Evolutionary conservation across 768 basidiomycete species (phyloP), one percentile per base, ranked within the genome.

Genomic region (Coprinellus micaceus): DNA sequence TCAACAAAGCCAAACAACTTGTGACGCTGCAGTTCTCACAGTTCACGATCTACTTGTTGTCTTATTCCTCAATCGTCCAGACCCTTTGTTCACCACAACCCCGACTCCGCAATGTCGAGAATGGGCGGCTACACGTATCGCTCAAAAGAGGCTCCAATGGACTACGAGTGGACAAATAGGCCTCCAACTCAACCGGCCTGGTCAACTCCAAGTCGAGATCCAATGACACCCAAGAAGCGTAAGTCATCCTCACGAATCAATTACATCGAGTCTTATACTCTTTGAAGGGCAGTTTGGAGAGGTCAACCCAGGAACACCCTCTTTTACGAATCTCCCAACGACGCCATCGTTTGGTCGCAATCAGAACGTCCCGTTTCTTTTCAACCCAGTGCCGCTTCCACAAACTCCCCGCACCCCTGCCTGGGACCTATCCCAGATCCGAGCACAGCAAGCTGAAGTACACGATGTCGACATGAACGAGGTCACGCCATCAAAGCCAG

Each of bases 101-200:
- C n/a, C n/a, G n/a, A n/a, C n/a, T n/a, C n/a, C n/a, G n/a, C n/a
- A 28, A 64, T 64, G 63, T 56, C 60, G 54, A 53, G 58, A 53
- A 56, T 56, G 28, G 52, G n/a, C n/a, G n/a, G 57, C 43, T 62
- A 65, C 52, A 52, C 63, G 52, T 68, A 73, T 53, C 80, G 86
- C 63, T 88, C 86, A 12, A 89, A 76, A 48, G 91, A 92, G 66
- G 88, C 86, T 2, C 91, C 91, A 3, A 94, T 94, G 91, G 91
- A 94, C 70, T 94, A 85, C 70, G 84, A 92, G 67, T 92, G 86
- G 75, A 92, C 90, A 9, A 83, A 84, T 61, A 79, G 89, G 24
- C 79, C 82, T 53, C 67, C 70, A 36, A 71, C 77, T 54, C 82
- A 75, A 65, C 82, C 85, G 2, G 81, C 77, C 2, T 89, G 88